These are phyloP conservation scores for Aspergillus ibericus DNA, from an alignment of 2,329 filamentous ascomycete genomes.

Conservation along the genomic window DNA sequence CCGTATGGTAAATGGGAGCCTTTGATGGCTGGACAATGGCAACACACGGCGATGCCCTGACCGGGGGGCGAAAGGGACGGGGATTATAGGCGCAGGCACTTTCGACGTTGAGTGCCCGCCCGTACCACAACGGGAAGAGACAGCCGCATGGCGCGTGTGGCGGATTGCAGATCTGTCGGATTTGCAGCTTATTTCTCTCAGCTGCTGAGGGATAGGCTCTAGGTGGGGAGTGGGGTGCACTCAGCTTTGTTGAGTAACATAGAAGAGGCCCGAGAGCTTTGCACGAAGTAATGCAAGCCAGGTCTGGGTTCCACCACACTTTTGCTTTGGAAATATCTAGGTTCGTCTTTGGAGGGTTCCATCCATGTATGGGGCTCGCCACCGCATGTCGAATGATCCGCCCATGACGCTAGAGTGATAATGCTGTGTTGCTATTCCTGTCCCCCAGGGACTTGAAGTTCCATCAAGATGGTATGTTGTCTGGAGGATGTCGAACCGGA, in stretches of 20 bases:
- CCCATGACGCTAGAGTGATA: background rate
- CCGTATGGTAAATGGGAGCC: too few relatives aligned
- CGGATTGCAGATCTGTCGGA: background rate
- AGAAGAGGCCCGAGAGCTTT: background rate
- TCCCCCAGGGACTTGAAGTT: too few relatives aligned
- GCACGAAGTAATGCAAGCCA: background rate
- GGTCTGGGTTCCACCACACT: background rate
- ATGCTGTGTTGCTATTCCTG: background rate
- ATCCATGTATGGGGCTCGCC: background rate
- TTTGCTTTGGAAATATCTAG: background rate
- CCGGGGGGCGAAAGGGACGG: too few relatives aligned
- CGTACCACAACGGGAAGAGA: background rate
- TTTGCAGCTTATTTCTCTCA: background rate
- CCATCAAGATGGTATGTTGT: too few relatives aligned
- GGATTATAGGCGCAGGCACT: too few relatives aligned
- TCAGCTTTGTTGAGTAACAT: background rate
- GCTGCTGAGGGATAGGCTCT: background rate
- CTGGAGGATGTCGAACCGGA: too few relatives aligned
- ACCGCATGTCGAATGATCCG: background rate
- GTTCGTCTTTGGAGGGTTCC: background rate
- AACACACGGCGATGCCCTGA: background rate
- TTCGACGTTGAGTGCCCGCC: too few relatives aligned
- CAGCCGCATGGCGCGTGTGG: background rate
- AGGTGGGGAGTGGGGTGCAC: background rate
- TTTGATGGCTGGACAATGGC: background rate